Base-by-base conservation (phyloP, 2,329 filamentous ascomycete genomes). In the Penicillium sp. region DNA sequence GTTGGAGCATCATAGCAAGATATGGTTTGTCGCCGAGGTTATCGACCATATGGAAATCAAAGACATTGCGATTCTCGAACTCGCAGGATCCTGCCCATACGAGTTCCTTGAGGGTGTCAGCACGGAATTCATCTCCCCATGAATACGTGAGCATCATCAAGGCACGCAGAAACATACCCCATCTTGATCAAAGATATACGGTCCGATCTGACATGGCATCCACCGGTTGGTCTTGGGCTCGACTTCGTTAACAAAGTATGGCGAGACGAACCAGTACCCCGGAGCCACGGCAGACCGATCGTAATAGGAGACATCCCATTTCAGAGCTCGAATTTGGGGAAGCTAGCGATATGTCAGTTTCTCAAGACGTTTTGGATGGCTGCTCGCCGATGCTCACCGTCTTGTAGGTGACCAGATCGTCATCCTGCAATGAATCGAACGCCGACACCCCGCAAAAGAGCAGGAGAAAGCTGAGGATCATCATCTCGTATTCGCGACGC, bases 161-260 rank as follows among this genome's bases (percentile, higher is more conserved):
- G 21, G n/a, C n/a, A n/a, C n/a, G n/a, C n/a, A 36, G 31, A 9
- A 11, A 50, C 60, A 34, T 58, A 68, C 64, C 35, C 71, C 72
- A 53, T 65, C 60, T 45, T 68, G 70, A 54, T 75, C 72, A 50
- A 72, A 75, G 25, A 75, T 75, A 48, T 75, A 68, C 17, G 72
- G 67, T 4, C 71, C 71, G 27, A 70, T 62, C 53, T 74, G 70
- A 45, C 66, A 58, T 33, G 71, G 69, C 37, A 67, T 61, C 47
- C 50, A 59, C 30, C 52, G 53, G 25, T 58, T 48, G 15, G 56
- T 54, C 13, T 50, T 48, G 13, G 36, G 21, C 30, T 62, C 57
- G 7, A 50, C 53, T 1, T 47, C 44, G 33, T 59, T 48, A 10
- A 39, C 35, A 26, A 47, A 51, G 53, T 74, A 75, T 4, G 72